Evolutionary conservation across 2,329 filamentous ascomycete genomes (phyloP), one percentile per base, ranked within the genome.

Genomic region (Diaporthe australafricana): DNA sequence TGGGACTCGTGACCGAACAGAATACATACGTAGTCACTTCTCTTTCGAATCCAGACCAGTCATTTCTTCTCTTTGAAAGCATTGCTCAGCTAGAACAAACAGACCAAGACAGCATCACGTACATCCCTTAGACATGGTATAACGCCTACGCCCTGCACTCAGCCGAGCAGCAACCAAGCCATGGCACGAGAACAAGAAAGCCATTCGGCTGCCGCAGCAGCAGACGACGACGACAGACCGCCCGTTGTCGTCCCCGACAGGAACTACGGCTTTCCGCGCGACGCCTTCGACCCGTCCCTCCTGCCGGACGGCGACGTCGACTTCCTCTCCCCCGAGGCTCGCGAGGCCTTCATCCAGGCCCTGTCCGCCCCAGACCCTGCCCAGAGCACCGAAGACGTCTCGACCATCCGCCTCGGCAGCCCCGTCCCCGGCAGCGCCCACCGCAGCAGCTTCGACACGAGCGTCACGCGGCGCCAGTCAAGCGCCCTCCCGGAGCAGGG

Each of bases 261-360:
- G 71, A 78, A 80, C 48, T 90, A 90, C 75, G 91, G 91, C 75
- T 91, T 91, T 78, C 85, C 87, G 6, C 79, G 85, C 50, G 86
- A 91, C 75, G 89, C 88, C 56, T 95, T 92, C 83, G 92, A 96
- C 81, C 85, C 88, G 73, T 87, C 87, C 20, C 85, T 84, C 47
- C 87, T 98, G 25, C 95, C 95, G n/a, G 95, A 98, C 81, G 90
- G 87, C 81, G 89, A 95, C 80, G 87, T 88, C 77, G 91, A 96
- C 70, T 98, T 98, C 80, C 86, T 97, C 76, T 83, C 88, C 55
- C 86, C 91, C 50, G 90, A 90, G 72, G 92, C 97, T 78, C 85
- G 98, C 40, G 86, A 89, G 47, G 91, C 93, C 69, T 98, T 98
- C 81, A 91, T 93, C 73, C 90, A 89, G 72, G 96, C 96, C 9